These are phyloP conservation scores for Pichia eremophila DNA, from an alignment of 805 yeast species.

Conservation along the genomic window DNA sequence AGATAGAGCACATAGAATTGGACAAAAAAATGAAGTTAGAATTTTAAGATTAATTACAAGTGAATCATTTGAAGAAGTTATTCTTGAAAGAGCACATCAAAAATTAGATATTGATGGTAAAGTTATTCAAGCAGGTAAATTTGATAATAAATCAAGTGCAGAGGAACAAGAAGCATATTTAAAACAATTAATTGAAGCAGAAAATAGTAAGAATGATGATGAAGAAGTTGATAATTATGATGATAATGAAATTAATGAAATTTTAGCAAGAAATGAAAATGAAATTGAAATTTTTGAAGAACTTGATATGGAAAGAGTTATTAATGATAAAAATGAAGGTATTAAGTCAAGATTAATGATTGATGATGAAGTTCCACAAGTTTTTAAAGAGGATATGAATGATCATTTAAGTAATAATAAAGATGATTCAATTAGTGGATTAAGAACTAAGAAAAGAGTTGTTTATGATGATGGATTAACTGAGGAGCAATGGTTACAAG, in stretches of 20 bases:
- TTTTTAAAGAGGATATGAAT: conserved; percentile 57
- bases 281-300: conserved; percentile 47
- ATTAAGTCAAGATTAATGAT: conserved; percentile 43
- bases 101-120: conserved; percentile 82
- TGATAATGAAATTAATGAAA: conserved; percentile 61
- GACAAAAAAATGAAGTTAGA: conserved; percentile 81
- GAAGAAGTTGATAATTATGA: conserved; percentile 45
- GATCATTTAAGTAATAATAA: conserved; percentile 31
- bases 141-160: conserved; percentile 76
- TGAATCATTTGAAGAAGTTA: conserved; percentile 78
- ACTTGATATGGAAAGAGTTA: conserved; percentile 50
- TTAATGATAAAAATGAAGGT: conserved; percentile 25
- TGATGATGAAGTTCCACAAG: conserved; percentile 68
- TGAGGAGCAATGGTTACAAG: conserved; percentile 72
- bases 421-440: conserved; percentile 36
- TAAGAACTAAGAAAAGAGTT: conserved; percentile 55
- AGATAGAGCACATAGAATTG: conserved; percentile 85
- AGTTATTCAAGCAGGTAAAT: conserved; percentile 87
- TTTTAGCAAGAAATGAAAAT: conserved; percentile 58
- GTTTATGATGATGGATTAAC: conserved; percentile 59
- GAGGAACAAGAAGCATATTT: conserved; percentile 81
- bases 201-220: conserved; percentile 36
- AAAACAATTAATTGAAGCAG: conserved; percentile 63
- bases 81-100: conserved; percentile 73
- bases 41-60: conserved; percentile 71